phyloP scores from a whole-genome alignment of 2,329 filamentous ascomycete species.

The Trichoderma hamatum region DNA sequence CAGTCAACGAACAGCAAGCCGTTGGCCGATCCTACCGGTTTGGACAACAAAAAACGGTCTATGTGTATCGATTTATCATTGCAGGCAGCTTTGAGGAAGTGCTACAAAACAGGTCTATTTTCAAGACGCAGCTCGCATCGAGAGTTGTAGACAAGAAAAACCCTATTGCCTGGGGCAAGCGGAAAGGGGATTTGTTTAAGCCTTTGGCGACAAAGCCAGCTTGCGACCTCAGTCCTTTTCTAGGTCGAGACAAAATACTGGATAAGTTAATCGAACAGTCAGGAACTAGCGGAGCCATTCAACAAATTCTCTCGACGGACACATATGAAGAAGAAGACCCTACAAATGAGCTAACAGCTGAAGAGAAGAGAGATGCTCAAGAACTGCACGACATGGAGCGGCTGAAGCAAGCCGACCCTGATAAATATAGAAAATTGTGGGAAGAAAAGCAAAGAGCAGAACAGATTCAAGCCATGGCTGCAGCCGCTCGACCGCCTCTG shows the following conservation, averaged over 20 bases:
- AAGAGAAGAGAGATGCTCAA: slow-evolving; percentile 62
- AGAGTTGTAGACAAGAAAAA: slow-evolving; percentile 85
- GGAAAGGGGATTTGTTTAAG: slow-evolving; percentile 59
- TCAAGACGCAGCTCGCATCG: slow-evolving; percentile 79
- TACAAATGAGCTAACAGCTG: slow-evolving; percentile 55
- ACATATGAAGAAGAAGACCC: slow-evolving; percentile 73
- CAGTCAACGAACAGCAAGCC: slow-evolving; percentile 81
- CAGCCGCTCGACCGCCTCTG: neutral
- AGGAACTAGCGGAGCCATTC: slow-evolving; percentile 47
- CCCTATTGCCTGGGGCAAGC: slow-evolving; percentile 64
- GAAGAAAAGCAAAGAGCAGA: slow-evolving; percentile 16
- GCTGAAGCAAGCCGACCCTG: slow-evolving; percentile 41
- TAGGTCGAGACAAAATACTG: slow-evolving; percentile 66
- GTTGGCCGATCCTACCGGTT: slow-evolving; percentile 85
- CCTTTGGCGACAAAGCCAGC: slow-evolving; percentile 56
- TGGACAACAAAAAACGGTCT: slow-evolving; percentile 78
- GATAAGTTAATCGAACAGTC: slow-evolving; percentile 49
- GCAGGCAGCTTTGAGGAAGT: slow-evolving; percentile 79
- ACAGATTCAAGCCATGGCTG: slow-evolving; percentile 6
- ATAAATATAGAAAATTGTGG: slow-evolving; percentile 36
- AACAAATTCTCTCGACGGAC: slow-evolving; percentile 67
- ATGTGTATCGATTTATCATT: slow-evolving; percentile 78
- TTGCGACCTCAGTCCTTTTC: slow-evolving; percentile 54
- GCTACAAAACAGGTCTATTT: slow-evolving; percentile 73
- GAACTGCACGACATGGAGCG: slow-evolving; percentile 40